phyloP scores from a whole-genome alignment of 1,284 basidiomycete species.

The Irpex rosettiformis region DNA sequence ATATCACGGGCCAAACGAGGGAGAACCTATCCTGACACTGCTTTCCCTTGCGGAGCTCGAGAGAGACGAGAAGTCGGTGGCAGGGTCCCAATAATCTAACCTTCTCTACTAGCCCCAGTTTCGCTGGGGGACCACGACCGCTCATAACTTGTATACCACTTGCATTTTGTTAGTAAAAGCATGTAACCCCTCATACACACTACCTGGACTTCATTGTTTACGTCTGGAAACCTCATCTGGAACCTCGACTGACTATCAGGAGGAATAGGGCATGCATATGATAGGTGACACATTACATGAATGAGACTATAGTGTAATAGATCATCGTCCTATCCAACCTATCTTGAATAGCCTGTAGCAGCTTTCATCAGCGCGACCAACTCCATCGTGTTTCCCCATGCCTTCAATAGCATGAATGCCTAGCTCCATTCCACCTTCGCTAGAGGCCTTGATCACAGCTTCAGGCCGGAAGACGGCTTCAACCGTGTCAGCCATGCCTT shows the following conservation, averaged over 20 bases:
- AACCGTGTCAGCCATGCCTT: constrained; percentile 56
- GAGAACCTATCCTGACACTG: neutral
- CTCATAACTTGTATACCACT: neutral
- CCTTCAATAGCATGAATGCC: constrained; percentile 42
- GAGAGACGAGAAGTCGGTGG: neutral
- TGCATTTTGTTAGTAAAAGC: neutral
- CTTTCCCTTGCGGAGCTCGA: neutral
- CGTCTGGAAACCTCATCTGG: too few species aligned
- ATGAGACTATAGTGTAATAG: neutral
- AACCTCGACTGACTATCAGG: too few species aligned
- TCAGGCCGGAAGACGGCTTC: constrained; percentile 48
- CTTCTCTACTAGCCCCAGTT: too few species aligned
- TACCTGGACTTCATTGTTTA: neutral
- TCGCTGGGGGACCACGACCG: neutral
- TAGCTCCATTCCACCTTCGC: constrained; percentile 26
- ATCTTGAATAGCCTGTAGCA: constrained; percentile 68
- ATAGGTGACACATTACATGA: too few species aligned
- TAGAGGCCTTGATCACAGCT: neutral
- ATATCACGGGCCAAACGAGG: neutral
- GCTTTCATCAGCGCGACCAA: constrained; percentile 67
- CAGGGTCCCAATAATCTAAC: too few species aligned
- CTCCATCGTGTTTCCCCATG: constrained; percentile 44
- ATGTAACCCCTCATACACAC: neutral
- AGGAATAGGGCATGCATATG: too few species aligned
- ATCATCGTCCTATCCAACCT: constrained; percentile 42